A percentile compares a stretch with the other conserved stretches of the same genome.
Conservation (phyloP, 108 stramenopile species). For the Craspedostauros australis region DNA sequence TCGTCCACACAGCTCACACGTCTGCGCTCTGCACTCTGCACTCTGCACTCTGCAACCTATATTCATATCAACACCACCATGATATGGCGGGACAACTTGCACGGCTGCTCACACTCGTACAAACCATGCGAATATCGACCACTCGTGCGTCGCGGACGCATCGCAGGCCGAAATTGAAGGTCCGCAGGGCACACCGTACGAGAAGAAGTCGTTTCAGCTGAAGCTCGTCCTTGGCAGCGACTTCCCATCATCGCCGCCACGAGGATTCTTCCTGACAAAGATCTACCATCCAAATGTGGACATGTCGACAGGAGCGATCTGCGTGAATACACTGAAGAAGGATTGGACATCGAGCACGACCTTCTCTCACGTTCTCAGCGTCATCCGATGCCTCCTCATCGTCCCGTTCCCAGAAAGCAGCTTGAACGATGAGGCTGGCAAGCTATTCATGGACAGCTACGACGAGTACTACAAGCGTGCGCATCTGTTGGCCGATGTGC, state of each 20-base stretch:
- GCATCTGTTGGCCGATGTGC: constrained; percentile 89
- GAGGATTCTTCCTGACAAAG: constrained; percentile 96
- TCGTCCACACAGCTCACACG: too few relatives aligned
- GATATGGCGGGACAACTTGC: too few relatives aligned
- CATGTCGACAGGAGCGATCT: constrained; percentile 91
- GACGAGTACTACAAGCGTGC: constrained; percentile 95
- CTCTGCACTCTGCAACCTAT: too few relatives aligned
- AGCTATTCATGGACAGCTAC: constrained; percentile 98
- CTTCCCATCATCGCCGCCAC: constrained; percentile 89
- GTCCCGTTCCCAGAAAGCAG: constrained; percentile 98
- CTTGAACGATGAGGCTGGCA: constrained; percentile 99
- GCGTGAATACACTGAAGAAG: constrained; percentile 97
- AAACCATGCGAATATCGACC: too few relatives aligned
- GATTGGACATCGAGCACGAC: constrained; percentile 92
- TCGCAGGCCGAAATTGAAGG: constrained; percentile 89
- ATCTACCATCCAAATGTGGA: constrained; percentile 99
- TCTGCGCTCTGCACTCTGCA: too few relatives aligned
- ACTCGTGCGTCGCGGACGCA: neutral
- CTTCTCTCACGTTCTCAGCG: constrained; percentile 90
- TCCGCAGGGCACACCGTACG: constrained; percentile 94
- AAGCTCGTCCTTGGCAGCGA: constrained; percentile 86
- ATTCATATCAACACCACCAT: too few relatives aligned
- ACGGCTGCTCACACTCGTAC: too few relatives aligned
- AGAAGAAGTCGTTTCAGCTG: constrained; percentile 86
- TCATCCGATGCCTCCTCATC: constrained; percentile 97